phyloP scores from a whole-genome alignment of 805 yeast genomes.

The Suhomyces pyralidae region DNA sequence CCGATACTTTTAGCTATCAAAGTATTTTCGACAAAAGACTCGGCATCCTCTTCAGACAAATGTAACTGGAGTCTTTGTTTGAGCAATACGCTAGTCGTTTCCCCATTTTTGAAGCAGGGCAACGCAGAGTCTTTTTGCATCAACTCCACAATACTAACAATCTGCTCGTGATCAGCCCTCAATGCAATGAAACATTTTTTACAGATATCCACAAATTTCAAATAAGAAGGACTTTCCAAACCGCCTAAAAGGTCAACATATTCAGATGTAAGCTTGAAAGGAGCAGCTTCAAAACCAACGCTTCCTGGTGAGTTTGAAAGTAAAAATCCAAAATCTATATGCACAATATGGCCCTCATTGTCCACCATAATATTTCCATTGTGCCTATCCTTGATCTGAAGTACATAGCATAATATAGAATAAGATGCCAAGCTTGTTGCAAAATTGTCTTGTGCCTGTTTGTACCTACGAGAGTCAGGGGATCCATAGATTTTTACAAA shows the following conservation, averaged over 20 bases:
- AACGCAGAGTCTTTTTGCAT: slow-evolving; percentile 89
- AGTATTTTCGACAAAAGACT: slow-evolving; percentile 70
- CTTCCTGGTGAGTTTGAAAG: slow-evolving; percentile 95
- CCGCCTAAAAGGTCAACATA: slow-evolving; percentile 91
- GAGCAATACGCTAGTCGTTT: slow-evolving; percentile 72
- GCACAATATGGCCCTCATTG: slow-evolving; percentile 90
- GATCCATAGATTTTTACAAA: slow-evolving; percentile 74
- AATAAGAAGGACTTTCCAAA: slow-evolving; percentile 54
- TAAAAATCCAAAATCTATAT: slow-evolving; percentile 93
- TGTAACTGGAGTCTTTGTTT: slow-evolving; percentile 81
- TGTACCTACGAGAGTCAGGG: slow-evolving; percentile 50
- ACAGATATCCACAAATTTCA: slow-evolving; percentile 57
- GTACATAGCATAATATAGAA: slow-evolving; percentile 81
- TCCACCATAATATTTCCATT: slow-evolving; percentile 98
- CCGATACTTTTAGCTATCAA: slow-evolving; percentile 81
- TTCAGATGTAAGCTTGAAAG: slow-evolving; percentile 88
- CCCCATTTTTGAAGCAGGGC: slow-evolving; percentile 91
- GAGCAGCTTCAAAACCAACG: slow-evolving; percentile 96
- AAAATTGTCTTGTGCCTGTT: slow-evolving; percentile 79
- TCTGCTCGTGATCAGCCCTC: slow-evolving; percentile 68
- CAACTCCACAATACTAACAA: slow-evolving; percentile 81
- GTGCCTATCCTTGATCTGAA: slow-evolving; percentile 94
- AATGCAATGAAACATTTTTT: slow-evolving; percentile 73
- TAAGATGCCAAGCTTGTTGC: slow-evolving; percentile 87
- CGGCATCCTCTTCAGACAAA: slow-evolving; percentile 67